Base-by-base conservation (phyloP, 2,329 filamentous ascomycete species). In the Macrophomina pseudophaseolina region DNA sequence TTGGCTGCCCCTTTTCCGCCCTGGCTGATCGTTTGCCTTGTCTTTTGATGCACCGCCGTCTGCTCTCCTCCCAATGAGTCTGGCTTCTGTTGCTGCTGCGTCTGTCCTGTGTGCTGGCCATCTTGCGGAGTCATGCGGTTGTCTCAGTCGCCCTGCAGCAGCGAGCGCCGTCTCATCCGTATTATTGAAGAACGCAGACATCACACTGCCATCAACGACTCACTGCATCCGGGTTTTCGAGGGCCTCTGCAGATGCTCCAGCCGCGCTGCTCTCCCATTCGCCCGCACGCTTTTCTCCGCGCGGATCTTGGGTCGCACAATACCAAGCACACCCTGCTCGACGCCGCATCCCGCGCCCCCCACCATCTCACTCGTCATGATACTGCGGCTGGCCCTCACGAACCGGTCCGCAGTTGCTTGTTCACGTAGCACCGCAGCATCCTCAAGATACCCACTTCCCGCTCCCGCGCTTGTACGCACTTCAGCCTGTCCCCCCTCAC, bases 331-430 rank as follows among this genome's bases (percentile, higher is more conserved):
- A 42, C 53, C 46, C 38, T 44, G 35, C 35, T 12, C 53, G 35
- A 58, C 38, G 53, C 42, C 58, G 42, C 42, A 49, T 49, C 58
- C 58, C 58, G 58, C 46, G 58, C 58, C 58, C 58, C 42, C 58
- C 23, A 49, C 58, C 42, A 38, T 35, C 30, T 49, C 42, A 49
- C 42, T 38, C 58, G 42, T 62, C 58, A 49, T 48, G 58, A 62
- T 62, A n/a, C 56, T 48, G 40, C 56, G 18, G 40, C 56, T 54
- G 52, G 32, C 52, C 33, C 53, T 58, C 53, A n/a, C 58, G 58
- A 60, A 60, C 56, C 56, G 56, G 56, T 60, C 56, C 56, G 56
- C 56, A 48, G 56, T 60, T 60, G 56, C 56, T 60, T 60, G 42
- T 60, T 60, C 56, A 38, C 58, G 58, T 62, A 49, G 44, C 58